These are phyloP conservation scores for Yarrowia sp. DNA, from an alignment of 805 yeast genomes.

Conservation along the genomic window DNA sequence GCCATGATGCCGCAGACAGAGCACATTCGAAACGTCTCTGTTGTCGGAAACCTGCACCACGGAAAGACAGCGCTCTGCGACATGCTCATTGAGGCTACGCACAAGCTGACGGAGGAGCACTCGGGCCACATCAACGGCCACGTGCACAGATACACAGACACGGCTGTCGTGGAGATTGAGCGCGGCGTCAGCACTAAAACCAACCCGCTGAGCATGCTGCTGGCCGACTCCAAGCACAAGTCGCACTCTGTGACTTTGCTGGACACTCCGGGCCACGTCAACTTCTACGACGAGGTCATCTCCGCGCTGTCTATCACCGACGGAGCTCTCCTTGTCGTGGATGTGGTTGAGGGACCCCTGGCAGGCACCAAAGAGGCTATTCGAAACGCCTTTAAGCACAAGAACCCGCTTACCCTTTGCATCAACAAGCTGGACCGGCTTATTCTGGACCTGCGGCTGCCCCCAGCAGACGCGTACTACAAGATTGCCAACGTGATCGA, in stretches of 20 bases:
- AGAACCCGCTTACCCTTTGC: slow-evolving; percentile 56
- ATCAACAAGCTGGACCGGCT: slow-evolving; percentile 83
- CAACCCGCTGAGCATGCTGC: slow-evolving; percentile 58
- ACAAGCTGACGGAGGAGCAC: slow-evolving; percentile 41
- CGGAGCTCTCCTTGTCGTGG: slow-evolving; percentile 68
- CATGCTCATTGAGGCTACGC: slow-evolving; percentile 64
- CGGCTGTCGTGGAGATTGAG: slow-evolving; percentile 62
- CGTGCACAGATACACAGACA: slow-evolving; percentile 67
- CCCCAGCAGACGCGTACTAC: slow-evolving; percentile 69
- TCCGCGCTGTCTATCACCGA: slow-evolving; percentile 61
- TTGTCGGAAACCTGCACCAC: slow-evolving; percentile 77
- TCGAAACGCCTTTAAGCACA: slow-evolving; percentile 50
- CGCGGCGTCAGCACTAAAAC: slow-evolving; percentile 68
- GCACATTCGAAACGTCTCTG: slow-evolving; percentile 67
- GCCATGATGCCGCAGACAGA: slow-evolving; percentile 53
- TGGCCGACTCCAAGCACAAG: slow-evolving; percentile 52
- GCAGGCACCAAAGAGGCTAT: slow-evolving; percentile 51
- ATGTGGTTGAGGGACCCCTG: slow-evolving; percentile 78
- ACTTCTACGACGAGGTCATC: slow-evolving; percentile 73
- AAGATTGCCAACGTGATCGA: slow-evolving; percentile 63
- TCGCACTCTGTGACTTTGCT: slow-evolving; percentile 61
- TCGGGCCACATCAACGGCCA: slow-evolving; percentile 41
- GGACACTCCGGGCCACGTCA: slow-evolving; percentile 91
- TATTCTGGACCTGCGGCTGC: slow-evolving; percentile 72
- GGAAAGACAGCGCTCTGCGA: slow-evolving; percentile 86